Conservation (phyloP, 164 flowering plant genomes). For the Annona squamosa region DNA sequence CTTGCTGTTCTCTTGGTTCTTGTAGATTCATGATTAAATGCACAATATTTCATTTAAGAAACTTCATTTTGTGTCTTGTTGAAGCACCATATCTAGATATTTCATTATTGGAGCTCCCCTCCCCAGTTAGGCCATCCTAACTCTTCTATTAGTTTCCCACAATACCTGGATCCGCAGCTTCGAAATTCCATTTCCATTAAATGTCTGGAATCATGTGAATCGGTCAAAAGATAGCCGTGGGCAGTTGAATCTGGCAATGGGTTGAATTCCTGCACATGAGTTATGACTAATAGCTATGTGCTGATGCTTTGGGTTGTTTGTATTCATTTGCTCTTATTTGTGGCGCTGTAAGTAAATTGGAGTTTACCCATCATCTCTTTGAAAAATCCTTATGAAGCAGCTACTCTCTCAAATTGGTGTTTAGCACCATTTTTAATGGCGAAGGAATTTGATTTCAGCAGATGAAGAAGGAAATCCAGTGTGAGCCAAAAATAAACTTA, state of each 20-base stretch:
- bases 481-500: too few relatives aligned
- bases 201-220: neutral
- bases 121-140: neutral
- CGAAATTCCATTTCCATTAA: neutral
- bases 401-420: neutral
- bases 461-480: too few relatives aligned
- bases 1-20: neutral
- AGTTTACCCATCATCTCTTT: neutral
- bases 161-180: neutral
- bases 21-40: too few relatives aligned
- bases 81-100: neutral
- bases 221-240: too few relatives aligned
- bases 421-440: neutral
- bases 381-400: neutral
- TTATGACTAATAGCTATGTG: neutral
- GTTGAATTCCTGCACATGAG: too few relatives aligned
- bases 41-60: too few relatives aligned
- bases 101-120: neutral
- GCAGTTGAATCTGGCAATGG: too few relatives aligned
- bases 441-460: neutral
- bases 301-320: neutral
- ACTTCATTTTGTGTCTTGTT: neutral
- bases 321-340: neutral
- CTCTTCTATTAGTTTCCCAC: neutral
- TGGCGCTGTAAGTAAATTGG: neutral